Conservation (phyloP, 768 basidiomycete genomes). For the Amanita rubescens region DNA sequence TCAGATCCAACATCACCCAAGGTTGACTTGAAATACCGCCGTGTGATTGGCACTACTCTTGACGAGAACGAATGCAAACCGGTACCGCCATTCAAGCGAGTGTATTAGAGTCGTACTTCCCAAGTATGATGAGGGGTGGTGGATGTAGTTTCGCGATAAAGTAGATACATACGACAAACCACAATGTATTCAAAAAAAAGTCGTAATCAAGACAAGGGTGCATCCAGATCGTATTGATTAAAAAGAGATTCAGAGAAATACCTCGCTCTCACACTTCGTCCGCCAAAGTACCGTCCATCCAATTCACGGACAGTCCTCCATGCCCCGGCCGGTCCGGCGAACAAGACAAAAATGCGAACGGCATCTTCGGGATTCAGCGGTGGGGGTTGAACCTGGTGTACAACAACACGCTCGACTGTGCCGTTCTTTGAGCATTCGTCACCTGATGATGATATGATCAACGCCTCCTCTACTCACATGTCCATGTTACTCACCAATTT, state of each 20-base stretch:
- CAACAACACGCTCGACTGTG: conserved; percentile 82
- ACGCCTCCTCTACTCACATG: neutral
- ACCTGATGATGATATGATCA: conserved; percentile 41
- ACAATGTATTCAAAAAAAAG: conserved; percentile 9
- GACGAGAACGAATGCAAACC: conserved; percentile 97
- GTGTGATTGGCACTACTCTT: conserved; percentile 77
- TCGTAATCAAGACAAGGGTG: conserved; percentile 12
- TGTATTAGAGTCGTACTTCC: conserved; percentile 49
- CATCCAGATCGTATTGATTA: conserved; percentile 41
- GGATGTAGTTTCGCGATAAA: neutral
- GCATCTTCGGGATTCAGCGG: conserved; percentile 67
- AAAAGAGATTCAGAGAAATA: conserved; percentile 70
- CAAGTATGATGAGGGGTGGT: too few relatives aligned
- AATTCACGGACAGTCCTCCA: conserved; percentile 95
- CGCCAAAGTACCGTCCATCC: conserved; percentile 90
- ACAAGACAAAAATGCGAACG: conserved; percentile 87
- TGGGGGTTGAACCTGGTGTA: conserved; percentile 69
- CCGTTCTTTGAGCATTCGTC: conserved; percentile 90
- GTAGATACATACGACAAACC: conserved; percentile 3
- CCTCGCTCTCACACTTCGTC: conserved; percentile 71
- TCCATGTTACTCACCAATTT: conserved; percentile 60
- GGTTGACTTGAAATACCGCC: conserved; percentile 85
- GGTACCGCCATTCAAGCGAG: conserved; percentile 97
- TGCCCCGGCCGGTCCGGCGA: conserved; percentile 86
- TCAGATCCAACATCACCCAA: conserved; percentile 66